These are phyloP conservation scores for Cyclaneusma minus DNA, from an alignment of 2,329 filamentous ascomycete genomes.

Conservation along the genomic window DNA sequence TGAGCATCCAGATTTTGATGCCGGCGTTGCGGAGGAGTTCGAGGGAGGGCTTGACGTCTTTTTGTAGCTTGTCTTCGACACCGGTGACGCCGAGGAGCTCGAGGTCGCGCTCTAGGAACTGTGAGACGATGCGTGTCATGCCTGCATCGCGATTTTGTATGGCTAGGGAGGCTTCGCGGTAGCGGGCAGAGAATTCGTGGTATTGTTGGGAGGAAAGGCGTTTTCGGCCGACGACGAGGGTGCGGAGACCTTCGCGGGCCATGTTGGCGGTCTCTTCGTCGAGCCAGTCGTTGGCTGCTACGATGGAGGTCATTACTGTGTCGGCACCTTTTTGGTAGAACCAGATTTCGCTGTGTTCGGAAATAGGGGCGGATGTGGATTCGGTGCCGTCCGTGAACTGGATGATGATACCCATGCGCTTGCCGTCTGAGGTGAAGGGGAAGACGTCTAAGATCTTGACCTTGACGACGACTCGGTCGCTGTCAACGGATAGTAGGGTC, in stretches of 20 bases:
- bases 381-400: conserved; percentile 55
- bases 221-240: conserved; percentile 88
- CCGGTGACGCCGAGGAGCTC: conserved; percentile 95
- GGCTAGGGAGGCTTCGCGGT: conserved; percentile 67
- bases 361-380: conserved; percentile 26
- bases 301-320: conserved; percentile 94
- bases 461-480: conserved; percentile 59
- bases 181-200: conserved; percentile 57
- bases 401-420: conserved; percentile 94
- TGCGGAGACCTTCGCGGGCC: conserved; percentile 90
- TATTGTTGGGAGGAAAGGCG: conserved; percentile 68
- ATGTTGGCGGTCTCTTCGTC: conserved; percentile 99
- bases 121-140: conserved; percentile 66
- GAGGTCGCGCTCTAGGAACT: conserved; percentile 73
- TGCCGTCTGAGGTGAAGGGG: conserved; percentile 94
- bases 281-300: conserved; percentile 93
- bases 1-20: conserved; percentile 99
- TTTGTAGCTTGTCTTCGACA: conserved; percentile 92
- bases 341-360: conserved; percentile 68
- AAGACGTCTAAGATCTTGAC: conserved; percentile 89
- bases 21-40: conserved; percentile 92
- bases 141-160: conserved; percentile 66
- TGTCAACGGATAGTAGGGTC: conserved; percentile 61
- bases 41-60: conserved; percentile 86
- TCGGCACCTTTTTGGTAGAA: conserved; percentile 98